Conservation (phyloP, 2,329 filamentous ascomycete species). For the Thermochaetoides dissita region DNA sequence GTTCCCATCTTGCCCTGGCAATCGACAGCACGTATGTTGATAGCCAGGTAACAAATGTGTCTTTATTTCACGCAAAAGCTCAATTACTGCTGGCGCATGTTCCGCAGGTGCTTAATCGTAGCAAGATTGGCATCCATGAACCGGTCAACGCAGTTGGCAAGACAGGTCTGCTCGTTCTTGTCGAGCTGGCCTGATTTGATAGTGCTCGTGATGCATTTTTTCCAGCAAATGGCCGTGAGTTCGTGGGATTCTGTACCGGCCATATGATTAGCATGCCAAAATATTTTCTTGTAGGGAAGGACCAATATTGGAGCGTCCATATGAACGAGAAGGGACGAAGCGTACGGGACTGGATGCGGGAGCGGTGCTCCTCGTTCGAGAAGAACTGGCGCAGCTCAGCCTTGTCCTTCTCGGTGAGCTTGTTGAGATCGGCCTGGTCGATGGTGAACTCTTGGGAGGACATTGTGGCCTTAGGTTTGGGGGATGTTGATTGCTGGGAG, state of each 20-base stretch:
- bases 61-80: neutral
- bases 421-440: constrained; percentile 50
- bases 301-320: neutral
- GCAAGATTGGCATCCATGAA: constrained; percentile 81
- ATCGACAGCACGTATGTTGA: too few species aligned
- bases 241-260: constrained; percentile 33
- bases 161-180: constrained; percentile 63
- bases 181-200: constrained; percentile 64
- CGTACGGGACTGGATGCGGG: constrained; percentile 49
- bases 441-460: constrained; percentile 15
- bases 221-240: constrained; percentile 71
- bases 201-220: constrained; percentile 72
- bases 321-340: constrained; percentile 11
- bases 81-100: constrained; percentile 26
- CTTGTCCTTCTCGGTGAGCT: constrained; percentile 71
- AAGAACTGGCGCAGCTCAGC: constrained; percentile 78
- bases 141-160: constrained; percentile 84
- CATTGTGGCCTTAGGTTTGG: constrained; percentile 7
- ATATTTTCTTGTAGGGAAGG: too few species aligned
- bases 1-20: too few species aligned
- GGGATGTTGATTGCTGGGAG: neutral
- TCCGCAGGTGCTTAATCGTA: constrained; percentile 74
- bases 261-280: too few species aligned
- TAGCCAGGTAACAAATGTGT: too few species aligned
- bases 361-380: constrained; percentile 71